phyloP scores from a whole-genome alignment of 2,329 filamentous ascomycete species.

The Ampelomyces quisqualis region DNA sequence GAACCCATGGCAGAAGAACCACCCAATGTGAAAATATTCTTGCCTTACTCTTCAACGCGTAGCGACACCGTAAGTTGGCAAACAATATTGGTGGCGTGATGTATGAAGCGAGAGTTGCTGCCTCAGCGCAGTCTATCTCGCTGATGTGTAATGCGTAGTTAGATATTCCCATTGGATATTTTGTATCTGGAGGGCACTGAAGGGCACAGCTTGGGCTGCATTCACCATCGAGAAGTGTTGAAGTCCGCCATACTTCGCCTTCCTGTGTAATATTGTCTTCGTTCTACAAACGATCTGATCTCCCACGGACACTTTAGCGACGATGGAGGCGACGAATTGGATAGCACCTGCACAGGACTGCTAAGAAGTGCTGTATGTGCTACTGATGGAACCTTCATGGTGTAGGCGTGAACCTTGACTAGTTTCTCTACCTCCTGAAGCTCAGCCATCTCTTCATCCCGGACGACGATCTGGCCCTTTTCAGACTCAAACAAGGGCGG shows the following conservation, averaged over 20 bases:
- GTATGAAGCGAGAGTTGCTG: constrained; percentile 27
- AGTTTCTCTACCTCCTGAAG: constrained; percentile 21
- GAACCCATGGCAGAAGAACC: constrained; percentile 47
- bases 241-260: constrained; percentile 20
- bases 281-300: constrained; percentile 35
- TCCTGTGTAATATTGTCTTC: constrained; percentile 21
- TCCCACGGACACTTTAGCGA: constrained; percentile 34
- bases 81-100: too few relatives aligned
- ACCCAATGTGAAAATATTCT: constrained; percentile 49
- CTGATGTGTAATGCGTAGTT: constrained; percentile 21
- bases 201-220: constrained; percentile 17
- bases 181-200: too few relatives aligned
- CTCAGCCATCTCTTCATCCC: constrained; percentile 17
- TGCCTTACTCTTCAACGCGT: constrained; percentile 22
- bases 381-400: constrained; percentile 31
- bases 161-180: too few relatives aligned
- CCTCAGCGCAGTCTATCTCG: constrained; percentile 20
- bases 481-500: constrained; percentile 19
- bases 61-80: too few relatives aligned
- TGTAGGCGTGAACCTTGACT: constrained; percentile 23
- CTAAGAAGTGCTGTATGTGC: constrained; percentile 34
- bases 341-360: constrained; percentile 33
- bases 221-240: constrained; percentile 22
- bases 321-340: constrained; percentile 32
- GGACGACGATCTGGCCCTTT: constrained; percentile 15